Base-by-base conservation (phyloP, 768 basidiomycete genomes). In the Boletus pseudo-olivaceus region DNA sequence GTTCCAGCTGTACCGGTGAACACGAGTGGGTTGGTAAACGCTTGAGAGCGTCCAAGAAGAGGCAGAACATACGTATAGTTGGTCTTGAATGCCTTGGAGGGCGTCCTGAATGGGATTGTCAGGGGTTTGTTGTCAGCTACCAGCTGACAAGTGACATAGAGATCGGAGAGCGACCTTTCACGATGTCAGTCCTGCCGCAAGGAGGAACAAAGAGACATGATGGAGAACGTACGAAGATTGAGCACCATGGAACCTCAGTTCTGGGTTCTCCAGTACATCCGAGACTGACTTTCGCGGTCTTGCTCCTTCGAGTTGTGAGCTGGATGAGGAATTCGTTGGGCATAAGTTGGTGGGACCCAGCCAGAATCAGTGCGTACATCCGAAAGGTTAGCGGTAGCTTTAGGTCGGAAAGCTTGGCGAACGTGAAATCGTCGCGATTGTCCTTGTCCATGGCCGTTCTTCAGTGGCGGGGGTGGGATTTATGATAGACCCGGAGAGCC, bases 81-180 rank as follows among this genome's bases (percentile, higher is more conserved):
- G 54, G 81, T 84, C 74, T 90, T 92, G 78, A 97, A 97, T 3
- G 91, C 82, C 71, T 95, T 96, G 80, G 91, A 93, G 1, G 90
- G 84, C 1, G 96, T 98, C 37, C 91, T 84, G 69, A 90, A 93
- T 0, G 93, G 90, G 32, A 96, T 89, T 0, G 94, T 94, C 40
- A 96, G 76, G 0, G 91, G 92, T 65, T 94, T 93, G 70, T 96
- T 96, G 68, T 97, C 93, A 11, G 93, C 90, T 56, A 91, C 79
- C 15, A 99, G 84, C 67, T 96, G 91, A 67, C 92, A 88, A 11
- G 90, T 93, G 49, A 98, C 88, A 72, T 93, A 96, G 53, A 98
- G 82, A 73, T 98, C 97, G 67, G 94, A 90, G 60, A 88, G 82
- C 14, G 83, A 85, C 60, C 93, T 97, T 74, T 40, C 59, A 61